These are phyloP conservation scores for Nemania sp. DNA, from an alignment of 2,329 filamentous ascomycete genomes.

Conservation along the genomic window DNA sequence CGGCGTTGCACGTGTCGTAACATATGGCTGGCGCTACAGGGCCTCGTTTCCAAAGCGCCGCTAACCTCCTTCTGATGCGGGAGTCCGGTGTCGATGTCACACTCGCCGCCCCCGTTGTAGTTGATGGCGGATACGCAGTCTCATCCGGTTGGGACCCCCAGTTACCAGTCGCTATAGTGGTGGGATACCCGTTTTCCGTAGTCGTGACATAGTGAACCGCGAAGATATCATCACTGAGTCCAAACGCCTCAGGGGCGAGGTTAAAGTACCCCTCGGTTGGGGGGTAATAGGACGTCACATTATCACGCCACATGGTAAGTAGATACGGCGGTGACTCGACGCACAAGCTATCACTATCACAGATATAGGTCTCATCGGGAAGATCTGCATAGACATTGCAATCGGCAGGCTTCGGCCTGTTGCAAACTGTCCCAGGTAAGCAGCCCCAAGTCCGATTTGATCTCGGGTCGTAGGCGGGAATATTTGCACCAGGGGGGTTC, in stretches of 20 bases:
- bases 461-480: slow-evolving; percentile 48
- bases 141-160: slow-evolving; percentile 65
- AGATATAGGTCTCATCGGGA: slow-evolving; percentile 61
- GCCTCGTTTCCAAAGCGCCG: slow-evolving; percentile 56
- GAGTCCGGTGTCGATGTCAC: slow-evolving; percentile 8
- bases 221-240: slow-evolving; percentile 73
- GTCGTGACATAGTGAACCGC: slow-evolving; percentile 56
- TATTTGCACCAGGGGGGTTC: slow-evolving; percentile 46
- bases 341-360: slow-evolving; percentile 58
- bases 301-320: slow-evolving; percentile 59
- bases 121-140: slow-evolving; percentile 54
- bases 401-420: slow-evolving; percentile 60
- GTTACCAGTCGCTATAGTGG: slow-evolving; percentile 66
- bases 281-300: slow-evolving; percentile 64
- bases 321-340: slow-evolving; percentile 55
- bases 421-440: slow-evolving; percentile 64
- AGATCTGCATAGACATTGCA: slow-evolving; percentile 65
- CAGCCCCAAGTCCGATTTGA: slow-evolving; percentile 67
- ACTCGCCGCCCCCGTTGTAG: slow-evolving; percentile 27
- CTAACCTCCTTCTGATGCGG: slow-evolving; percentile 3
- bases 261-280: slow-evolving; percentile 71
- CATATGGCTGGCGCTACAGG: slow-evolving; percentile 61
- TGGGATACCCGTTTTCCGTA: slow-evolving; percentile 47
- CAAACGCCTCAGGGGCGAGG: slow-evolving; percentile 71
- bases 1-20: slow-evolving; percentile 65